Evolutionary conservation across 2,329 filamentous ascomycete species (phyloP).

Genomic region (Metarhizium humberi): DNA sequence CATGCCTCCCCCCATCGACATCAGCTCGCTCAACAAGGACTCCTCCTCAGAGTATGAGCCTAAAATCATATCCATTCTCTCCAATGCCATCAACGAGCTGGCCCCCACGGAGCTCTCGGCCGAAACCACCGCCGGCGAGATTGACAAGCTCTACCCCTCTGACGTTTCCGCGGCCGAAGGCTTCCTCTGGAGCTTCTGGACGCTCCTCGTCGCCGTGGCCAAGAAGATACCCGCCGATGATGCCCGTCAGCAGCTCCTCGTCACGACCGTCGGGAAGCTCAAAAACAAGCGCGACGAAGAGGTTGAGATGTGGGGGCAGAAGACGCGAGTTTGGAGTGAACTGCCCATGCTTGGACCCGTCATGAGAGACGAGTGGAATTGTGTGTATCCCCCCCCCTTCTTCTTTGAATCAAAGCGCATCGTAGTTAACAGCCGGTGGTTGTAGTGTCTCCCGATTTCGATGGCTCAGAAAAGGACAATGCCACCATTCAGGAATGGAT

Average conservation of each 20-base stretch:
- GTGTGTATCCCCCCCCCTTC: slow-evolving; percentile 12
- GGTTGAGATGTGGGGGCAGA: slow-evolving; percentile 19
- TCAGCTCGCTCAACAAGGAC: slow-evolving; percentile 1
- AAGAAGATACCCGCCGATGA: slow-evolving; percentile 18
- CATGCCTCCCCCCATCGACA: slow-evolving; percentile 5
- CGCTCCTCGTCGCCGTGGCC: slow-evolving; percentile 14
- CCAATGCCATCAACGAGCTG: slow-evolving; percentile 13
- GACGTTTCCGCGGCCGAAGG: slow-evolving; percentile 11
- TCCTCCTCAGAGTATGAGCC: slow-evolving; percentile 8
- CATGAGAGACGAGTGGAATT: slow-evolving; percentile 20
- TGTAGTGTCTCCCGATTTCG: slow-evolving; percentile 15
- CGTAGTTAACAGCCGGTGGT: not conserved
- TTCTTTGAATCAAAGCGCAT: not conserved
- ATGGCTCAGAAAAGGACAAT: slow-evolving; percentile 14
- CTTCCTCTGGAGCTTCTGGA: slow-evolving; percentile 22
- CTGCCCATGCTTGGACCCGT: slow-evolving; percentile 20
- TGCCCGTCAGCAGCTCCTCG: slow-evolving; percentile 15
- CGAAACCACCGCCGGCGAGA: slow-evolving; percentile 12
- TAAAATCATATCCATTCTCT: slow-evolving; percentile 14
- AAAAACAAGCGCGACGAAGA: slow-evolving; percentile 12
- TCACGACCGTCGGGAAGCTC: slow-evolving; percentile 13
- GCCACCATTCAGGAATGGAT: slow-evolving; percentile 16
- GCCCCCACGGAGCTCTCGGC: slow-evolving; percentile 9
- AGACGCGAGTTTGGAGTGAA: slow-evolving; percentile 18
- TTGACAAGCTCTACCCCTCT: slow-evolving; percentile 17